Evolutionary conservation across 306 rosid species (phyloP).

Genomic region (Prunus mira): DNA sequence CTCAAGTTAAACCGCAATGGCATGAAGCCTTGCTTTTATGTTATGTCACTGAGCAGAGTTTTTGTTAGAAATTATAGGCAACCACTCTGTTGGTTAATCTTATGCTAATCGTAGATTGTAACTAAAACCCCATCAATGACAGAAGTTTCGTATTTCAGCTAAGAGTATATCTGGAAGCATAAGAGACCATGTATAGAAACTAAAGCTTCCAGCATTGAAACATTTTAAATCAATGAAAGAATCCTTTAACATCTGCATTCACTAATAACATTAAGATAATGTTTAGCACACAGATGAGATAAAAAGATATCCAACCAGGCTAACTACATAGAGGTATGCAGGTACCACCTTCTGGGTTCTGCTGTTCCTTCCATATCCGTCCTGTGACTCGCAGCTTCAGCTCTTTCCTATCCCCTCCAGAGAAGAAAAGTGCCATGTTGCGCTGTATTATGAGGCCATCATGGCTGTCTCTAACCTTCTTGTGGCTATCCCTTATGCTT

Average conservation of each 20-base stretch:
- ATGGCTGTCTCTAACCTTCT: constrained; percentile 72
- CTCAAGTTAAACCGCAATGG: neutral
- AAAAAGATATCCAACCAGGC: constrained; percentile 16
- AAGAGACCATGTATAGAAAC: neutral
- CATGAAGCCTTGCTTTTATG: neutral
- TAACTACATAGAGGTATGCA: constrained; percentile 62
- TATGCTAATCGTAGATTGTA: neutral
- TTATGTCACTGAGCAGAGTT: neutral
- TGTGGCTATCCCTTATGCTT: constrained; percentile 71
- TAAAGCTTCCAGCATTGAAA: neutral
- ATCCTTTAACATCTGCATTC: constrained; percentile 26
- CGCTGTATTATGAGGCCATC: constrained; percentile 75
- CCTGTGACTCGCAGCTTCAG: constrained; percentile 75
- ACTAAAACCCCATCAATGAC: neutral
- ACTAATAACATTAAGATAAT: constrained; percentile 19
- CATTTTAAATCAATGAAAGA: neutral
- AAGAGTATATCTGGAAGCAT: neutral
- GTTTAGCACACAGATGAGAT: constrained; percentile 19
- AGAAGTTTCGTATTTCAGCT: neutral
- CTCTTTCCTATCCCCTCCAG: constrained; percentile 74
- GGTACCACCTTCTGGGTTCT: constrained; percentile 54
- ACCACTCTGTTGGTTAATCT: neutral
- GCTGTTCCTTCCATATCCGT: constrained; percentile 77
- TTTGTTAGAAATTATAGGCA: neutral
- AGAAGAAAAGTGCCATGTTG: constrained; percentile 76